Conservation (phyloP, 2,329 filamentous ascomycete genomes). For the Xylogone sp. region DNA sequence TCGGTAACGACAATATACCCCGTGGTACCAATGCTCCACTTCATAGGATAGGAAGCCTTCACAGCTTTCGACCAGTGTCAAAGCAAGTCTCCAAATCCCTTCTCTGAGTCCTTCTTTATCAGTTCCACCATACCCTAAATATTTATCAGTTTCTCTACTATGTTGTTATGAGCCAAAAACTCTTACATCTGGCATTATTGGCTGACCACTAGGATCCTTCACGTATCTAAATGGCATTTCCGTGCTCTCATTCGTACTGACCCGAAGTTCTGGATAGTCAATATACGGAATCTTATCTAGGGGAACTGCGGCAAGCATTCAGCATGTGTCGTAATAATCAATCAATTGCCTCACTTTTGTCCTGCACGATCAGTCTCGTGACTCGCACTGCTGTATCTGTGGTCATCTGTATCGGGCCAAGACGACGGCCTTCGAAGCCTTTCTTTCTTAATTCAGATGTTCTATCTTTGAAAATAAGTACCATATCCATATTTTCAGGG, state of each 20-base stretch:
- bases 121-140: slow-evolving; percentile 82
- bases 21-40: too few species aligned
- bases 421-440: slow-evolving; percentile 79
- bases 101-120: slow-evolving; percentile 91
- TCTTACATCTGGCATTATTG: slow-evolving; percentile 86
- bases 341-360: slow-evolving; percentile 60
- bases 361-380: slow-evolving; percentile 82
- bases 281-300: slow-evolving; percentile 77
- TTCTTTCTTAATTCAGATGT: slow-evolving; percentile 95
- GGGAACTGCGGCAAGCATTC: slow-evolving; percentile 49
- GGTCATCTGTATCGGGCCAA: slow-evolving; percentile 96
- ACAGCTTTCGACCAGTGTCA: slow-evolving; percentile 30
- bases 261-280: slow-evolving; percentile 84
- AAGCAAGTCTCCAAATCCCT: slow-evolving; percentile 82
- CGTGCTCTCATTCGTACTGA: slow-evolving; percentile 89
- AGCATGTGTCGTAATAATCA: background rate
- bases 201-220: slow-evolving; percentile 65
- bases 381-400: slow-evolving; percentile 96
- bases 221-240: slow-evolving; percentile 99
- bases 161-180: slow-evolving; percentile 18
- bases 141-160: slow-evolving; percentile 2
- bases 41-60: background rate
- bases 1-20: too few species aligned
- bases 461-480: slow-evolving; percentile 57
- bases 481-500: slow-evolving; percentile 1